Base-by-base conservation (phyloP, 352 stramenopile species). In the Globisporangium nagaii region DNA sequence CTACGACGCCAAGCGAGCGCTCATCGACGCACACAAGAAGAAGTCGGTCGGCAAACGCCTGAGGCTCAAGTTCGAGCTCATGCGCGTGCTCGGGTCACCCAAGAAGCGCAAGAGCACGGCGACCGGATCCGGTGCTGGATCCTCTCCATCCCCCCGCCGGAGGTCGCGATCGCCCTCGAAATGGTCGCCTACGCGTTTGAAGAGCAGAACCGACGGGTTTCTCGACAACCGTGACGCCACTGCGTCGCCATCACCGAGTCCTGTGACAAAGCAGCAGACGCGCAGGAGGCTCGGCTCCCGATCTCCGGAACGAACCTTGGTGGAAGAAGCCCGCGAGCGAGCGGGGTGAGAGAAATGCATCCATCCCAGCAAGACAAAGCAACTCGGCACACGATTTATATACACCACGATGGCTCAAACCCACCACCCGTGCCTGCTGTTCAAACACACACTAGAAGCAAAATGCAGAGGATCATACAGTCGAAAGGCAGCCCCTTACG, bases 31-130 rank as follows among this genome's bases (percentile, higher is more conserved):
- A 1, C 58, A 61, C 39, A 58, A 60, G 31, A 58, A 60, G n/a
- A 55, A 45, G 15, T 50, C 55, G 12, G 24, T 55, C 22, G 39
- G 51, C 1, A 60, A 66, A 24, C 56, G 56, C 10, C 45, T 73
- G 35, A 62, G 71, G 52, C 32, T 75, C 19, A 71, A 79, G 43
- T 30, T 73, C n/a, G 55, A 73, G 55, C 61, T 73, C 42, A 71
- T 71, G 70, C 53, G 56, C 20, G 32, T 61, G 40, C 55, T 73
- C 0, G 51, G 32, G 15, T 56, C 53, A 4, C 53, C 57, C 4
- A 62, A 42, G 22, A 62, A 56, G 17, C 55, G 55, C 25, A 42
- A 36, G 17, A 36, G 27, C 17, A 49, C 27, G 28, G 17, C 12
- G 10, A 22, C 24, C 4, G 12, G n/a, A 15, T 12, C 20, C 19